Base-by-base conservation (phyloP, 331 rosid genomes). In the Pyracantha coccinea region DNA sequence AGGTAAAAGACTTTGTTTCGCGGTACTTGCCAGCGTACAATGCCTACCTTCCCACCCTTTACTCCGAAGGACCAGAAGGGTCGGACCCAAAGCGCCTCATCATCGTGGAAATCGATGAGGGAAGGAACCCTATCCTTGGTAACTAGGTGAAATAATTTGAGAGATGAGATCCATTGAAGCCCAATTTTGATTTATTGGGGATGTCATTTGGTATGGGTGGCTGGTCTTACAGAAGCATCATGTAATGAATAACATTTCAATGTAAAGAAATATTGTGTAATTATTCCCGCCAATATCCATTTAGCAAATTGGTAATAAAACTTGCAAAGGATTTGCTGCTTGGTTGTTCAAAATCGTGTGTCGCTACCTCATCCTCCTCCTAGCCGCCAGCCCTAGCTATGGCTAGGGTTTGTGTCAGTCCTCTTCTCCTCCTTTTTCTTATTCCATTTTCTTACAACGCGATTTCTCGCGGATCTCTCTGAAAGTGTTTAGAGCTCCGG, bases 1-100 rank as follows among this genome's bases (percentile, higher is more conserved):
- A 93, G 98, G 97, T 94, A 61, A 82, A 87, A 61, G 99, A 94
- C 81, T 94, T 94, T 77, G 97, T 94, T 78, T 94, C 96, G 4
- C 89, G 99, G 15, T 94, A 94, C 84, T 84, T 92, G 86, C 99
- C 99, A 8, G 97, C 99, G 3, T 94, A 94, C 83, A 76, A 84
- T 12, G 97, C 97, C 29, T 94, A 94, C 84, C 99, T 94, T 80
- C 97, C 99, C 16, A 90, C 96, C 6, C 95, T 94, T 38, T 94
- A 94, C 82, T 76, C 92, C 0, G 87, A 92, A 73, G 99, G 99
- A 54, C 99, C 97, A 35, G 86, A 53, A 13, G 97, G 99, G 59
- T 92, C 97, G 7, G 88, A 87, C 81, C 93, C 93, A 45, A 72
- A 89, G 58, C 89, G 47, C 78, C 86, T 89, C 66, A 85, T 94